These are phyloP conservation scores for Lentinula sp. DNA, from an alignment of 768 basidiomycete genomes.

Conservation along the genomic window DNA sequence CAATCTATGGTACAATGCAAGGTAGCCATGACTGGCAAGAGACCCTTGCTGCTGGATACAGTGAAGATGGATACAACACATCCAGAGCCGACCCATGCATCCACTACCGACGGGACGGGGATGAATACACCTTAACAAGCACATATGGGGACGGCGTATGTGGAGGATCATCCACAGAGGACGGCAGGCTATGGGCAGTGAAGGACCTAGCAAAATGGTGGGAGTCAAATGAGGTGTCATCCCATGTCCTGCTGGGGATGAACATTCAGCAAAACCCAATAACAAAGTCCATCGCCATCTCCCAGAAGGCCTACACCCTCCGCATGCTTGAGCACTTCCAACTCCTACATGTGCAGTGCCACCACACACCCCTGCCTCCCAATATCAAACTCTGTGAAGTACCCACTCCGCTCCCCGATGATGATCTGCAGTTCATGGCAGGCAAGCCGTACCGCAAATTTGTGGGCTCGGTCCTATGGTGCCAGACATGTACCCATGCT, in stretches of 20 bases:
- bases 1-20: background rate
- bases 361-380: background rate
- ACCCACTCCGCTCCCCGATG: background rate
- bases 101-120: background rate
- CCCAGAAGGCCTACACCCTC: background rate
- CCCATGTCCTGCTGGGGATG: background rate
- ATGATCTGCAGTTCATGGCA: background rate
- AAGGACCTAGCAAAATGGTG: background rate
- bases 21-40: background rate
- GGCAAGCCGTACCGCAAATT: background rate
- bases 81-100: background rate
- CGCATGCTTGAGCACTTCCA: background rate
- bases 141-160: background rate
- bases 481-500: background rate
- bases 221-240: background rate
- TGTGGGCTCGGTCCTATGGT: background rate
- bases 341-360: background rate
- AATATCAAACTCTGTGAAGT: background rate
- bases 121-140: background rate
- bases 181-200: background rate
- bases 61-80: background rate
- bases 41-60: background rate
- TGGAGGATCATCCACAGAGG: background rate
- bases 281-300: background rate
- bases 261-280: background rate